Evolutionary conservation across 1,284 basidiomycete genomes (phyloP).

Genomic region (Testicularia cyperi): DNA sequence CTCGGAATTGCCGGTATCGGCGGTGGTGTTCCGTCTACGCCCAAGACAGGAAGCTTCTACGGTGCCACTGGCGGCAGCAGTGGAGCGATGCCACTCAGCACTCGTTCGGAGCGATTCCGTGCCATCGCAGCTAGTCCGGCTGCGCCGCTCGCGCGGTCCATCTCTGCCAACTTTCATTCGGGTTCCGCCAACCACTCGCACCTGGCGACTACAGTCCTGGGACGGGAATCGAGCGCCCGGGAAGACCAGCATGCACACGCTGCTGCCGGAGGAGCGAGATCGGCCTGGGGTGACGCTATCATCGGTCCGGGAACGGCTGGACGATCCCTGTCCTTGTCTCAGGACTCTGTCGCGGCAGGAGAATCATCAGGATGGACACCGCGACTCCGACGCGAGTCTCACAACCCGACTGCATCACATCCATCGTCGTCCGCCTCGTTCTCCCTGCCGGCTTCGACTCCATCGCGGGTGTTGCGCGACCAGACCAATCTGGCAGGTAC

Average conservation of each 20-base stretch:
- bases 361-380: too few species aligned
- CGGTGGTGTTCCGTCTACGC: slow-evolving; percentile 16
- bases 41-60: slow-evolving; percentile 3
- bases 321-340: too few species aligned
- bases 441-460: slow-evolving; percentile 10
- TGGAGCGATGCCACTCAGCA: slow-evolving; percentile 22
- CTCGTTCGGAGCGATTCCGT: slow-evolving; percentile 29
- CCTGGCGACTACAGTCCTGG: too few species aligned
- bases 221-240: slow-evolving; percentile 1
- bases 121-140: slow-evolving; percentile 22
- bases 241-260: not conserved
- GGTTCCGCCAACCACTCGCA: slow-evolving; percentile 5
- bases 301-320: too few species aligned
- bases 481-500: slow-evolving; percentile 12
- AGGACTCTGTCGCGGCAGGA: too few species aligned
- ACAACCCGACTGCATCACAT: too few species aligned
- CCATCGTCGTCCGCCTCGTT: slow-evolving; percentile 4
- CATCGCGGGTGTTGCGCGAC: slow-evolving; percentile 25
- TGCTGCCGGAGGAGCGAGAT: too few species aligned
- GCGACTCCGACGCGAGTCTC: too few species aligned
- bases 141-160: slow-evolving; percentile 13
- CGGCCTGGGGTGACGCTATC: too few species aligned
- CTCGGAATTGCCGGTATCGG: too few species aligned
- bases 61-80: not conserved
- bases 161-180: slow-evolving; percentile 19